phyloP scores from a whole-genome alignment of 1,139 yeast genomes.

The Kluyveromyces sp. region DNA sequence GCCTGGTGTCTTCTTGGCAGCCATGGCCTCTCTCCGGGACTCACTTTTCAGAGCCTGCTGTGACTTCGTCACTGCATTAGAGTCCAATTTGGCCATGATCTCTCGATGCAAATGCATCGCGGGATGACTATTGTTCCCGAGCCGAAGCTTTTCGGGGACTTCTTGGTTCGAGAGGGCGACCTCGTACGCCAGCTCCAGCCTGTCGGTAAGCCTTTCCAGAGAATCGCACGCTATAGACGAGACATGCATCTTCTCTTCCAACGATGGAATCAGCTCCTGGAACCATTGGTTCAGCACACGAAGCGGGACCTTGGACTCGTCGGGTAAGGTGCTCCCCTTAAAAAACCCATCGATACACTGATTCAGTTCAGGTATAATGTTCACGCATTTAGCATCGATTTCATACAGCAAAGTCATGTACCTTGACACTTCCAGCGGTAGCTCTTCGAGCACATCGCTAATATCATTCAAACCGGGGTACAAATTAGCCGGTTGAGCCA shows the following conservation, averaged over 20 bases:
- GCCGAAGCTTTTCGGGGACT: constrained; percentile 51
- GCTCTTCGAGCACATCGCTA: constrained; percentile 84
- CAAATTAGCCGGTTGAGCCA: constrained; percentile 33
- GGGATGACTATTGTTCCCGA: constrained; percentile 80
- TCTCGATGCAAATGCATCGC: constrained; percentile 47
- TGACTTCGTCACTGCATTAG: constrained; percentile 37
- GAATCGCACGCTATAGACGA: constrained; percentile 86
- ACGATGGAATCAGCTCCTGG: constrained; percentile 78
- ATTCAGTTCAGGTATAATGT: constrained; percentile 62
- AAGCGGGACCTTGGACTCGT: constrained; percentile 23
- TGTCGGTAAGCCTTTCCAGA: constrained; percentile 56
- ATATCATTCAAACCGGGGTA: constrained; percentile 86
- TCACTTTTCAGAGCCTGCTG: constrained; percentile 72
- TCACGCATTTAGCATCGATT: constrained; percentile 88
- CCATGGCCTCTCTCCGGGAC: constrained; percentile 84
- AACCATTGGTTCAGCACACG: constrained; percentile 40
- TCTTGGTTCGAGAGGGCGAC: constrained; percentile 63
- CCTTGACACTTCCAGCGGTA: constrained; percentile 76
- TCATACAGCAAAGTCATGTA: constrained; percentile 86
- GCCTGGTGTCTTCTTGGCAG: constrained; percentile 63
- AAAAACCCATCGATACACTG: constrained; percentile 52
- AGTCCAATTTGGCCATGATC: constrained; percentile 30
- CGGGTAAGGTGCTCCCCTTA: constrained; percentile 18
- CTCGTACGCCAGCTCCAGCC: constrained; percentile 77
- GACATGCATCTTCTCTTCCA: constrained; percentile 97